Evolutionary conservation across 106 monocot species (phyloP).

Genomic region (Apostasia ramifera): DNA sequence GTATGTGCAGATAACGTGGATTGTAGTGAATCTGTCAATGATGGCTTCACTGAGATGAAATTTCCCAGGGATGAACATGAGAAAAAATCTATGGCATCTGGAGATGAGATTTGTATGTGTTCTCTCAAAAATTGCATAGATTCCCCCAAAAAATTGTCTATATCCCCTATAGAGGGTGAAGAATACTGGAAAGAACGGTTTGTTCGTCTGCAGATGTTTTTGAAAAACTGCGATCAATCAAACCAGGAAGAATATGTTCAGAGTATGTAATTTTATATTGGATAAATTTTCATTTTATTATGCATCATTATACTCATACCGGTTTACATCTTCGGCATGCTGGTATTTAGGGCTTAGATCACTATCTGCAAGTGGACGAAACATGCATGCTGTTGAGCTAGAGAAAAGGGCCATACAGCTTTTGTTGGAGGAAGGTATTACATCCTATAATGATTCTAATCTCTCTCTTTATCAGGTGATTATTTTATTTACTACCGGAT

Average conservation of each 20-base stretch:
- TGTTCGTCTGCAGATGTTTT: constrained; percentile 55
- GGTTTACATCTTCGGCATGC: background rate
- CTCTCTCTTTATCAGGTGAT: background rate
- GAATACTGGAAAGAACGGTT: constrained; percentile 68
- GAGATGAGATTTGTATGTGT: too few relatives aligned
- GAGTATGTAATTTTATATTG: constrained; percentile 9
- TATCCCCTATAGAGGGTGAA: background rate
- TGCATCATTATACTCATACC: background rate
- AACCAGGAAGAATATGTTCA: constrained; percentile 72
- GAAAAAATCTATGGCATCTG: background rate
- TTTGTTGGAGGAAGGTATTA: constrained; percentile 20
- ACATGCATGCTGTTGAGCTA: constrained; percentile 17
- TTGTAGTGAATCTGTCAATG: background rate
- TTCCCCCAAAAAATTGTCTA: too few relatives aligned
- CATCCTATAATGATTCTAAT: background rate
- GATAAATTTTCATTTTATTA: background rate
- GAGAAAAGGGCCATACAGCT: constrained; percentile 22
- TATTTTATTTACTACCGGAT: too few relatives aligned
- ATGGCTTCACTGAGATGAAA: constrained; percentile 7
- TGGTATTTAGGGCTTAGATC: constrained; percentile 14
- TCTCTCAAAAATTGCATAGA: too few relatives aligned
- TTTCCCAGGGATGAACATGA: background rate
- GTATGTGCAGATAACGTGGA: background rate
- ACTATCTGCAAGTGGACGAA: constrained; percentile 16
- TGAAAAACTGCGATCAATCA: constrained; percentile 72